Conservation (phyloP, 768 basidiomycete species). For the Amanita polypyramis region DNA sequence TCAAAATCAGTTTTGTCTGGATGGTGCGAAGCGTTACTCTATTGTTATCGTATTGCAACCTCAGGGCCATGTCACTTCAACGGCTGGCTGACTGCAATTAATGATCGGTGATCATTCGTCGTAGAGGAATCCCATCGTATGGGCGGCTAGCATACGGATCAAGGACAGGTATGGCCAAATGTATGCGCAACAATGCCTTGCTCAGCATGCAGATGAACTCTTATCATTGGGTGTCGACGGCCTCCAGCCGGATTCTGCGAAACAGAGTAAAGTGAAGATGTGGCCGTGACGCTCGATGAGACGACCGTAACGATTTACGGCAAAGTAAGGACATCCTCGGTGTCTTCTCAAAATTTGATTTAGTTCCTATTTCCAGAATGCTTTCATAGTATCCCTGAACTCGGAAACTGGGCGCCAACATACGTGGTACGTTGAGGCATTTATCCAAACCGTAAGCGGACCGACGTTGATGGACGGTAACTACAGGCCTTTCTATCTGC, state of each 20-base stretch:
- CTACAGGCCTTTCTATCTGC: constrained; percentile 40
- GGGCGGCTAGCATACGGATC: too few relatives aligned
- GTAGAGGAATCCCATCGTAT: too few relatives aligned
- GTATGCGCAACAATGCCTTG: constrained; percentile 34
- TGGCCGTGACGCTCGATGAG: constrained; percentile 40
- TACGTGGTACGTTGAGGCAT: constrained; percentile 27
- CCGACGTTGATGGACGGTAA: not conserved
- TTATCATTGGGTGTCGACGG: constrained; percentile 54
- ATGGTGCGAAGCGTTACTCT: too few relatives aligned
- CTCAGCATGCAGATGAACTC: constrained; percentile 48
- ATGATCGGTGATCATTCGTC: too few relatives aligned
- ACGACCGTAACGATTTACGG: constrained; percentile 47
- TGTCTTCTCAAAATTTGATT: not conserved
- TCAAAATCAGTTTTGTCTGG: too few relatives aligned
- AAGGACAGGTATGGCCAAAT: too few relatives aligned
- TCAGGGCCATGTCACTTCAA: too few relatives aligned
- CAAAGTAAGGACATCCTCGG: constrained; percentile 27
- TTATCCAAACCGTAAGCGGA: not conserved
- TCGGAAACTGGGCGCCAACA: constrained; percentile 40
- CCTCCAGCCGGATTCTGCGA: constrained; percentile 53
- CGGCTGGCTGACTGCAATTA: too few relatives aligned
- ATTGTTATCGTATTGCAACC: too few relatives aligned
- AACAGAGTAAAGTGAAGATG: constrained; percentile 33
- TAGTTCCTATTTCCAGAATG: constrained; percentile 30
- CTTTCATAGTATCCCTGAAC: constrained; percentile 45